Percentiles rank a stretch among this genome's conserved stretches.
Evolutionary conservation across 768 basidiomycete species (phyloP).

Genomic region (Auriscalpium microsporum): DNA sequence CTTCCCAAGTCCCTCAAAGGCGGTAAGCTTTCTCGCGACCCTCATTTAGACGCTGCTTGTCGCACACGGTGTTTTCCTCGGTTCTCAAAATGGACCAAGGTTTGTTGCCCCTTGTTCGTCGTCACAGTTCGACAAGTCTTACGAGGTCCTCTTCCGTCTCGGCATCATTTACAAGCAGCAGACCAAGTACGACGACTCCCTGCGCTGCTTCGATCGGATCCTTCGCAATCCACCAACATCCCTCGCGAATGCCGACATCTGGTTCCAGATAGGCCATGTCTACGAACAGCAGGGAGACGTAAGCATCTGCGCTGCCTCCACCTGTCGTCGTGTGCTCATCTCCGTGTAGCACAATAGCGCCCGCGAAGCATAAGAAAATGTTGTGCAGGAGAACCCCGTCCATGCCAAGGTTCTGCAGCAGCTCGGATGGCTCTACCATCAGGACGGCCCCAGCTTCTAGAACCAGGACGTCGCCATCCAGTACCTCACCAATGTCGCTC

Average conservation of each 20-base stretch:
- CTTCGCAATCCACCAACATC: neutral
- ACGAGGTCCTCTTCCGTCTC: conserved; percentile 95
- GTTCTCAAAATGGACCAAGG: conserved; percentile 97
- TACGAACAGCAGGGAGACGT: conserved; percentile 97
- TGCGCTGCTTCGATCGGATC: conserved; percentile 21
- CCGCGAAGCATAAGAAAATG: conserved; percentile 95
- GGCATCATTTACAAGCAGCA: conserved; percentile 99
- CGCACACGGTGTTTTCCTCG: conserved; percentile 90
- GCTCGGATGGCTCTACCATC: conserved; percentile 96
- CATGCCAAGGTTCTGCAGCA: conserved; percentile 98
- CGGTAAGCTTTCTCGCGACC: too few species aligned
- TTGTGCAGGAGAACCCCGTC: conserved; percentile 86
- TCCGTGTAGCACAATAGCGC: conserved; percentile 68
- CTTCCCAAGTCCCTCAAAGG: too few species aligned
- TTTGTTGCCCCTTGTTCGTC: conserved; percentile 30
- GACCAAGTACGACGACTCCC: conserved; percentile 81
- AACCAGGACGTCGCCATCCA: conserved; percentile 92
- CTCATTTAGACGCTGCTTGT: too few species aligned
- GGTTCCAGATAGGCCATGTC: conserved; percentile 99
- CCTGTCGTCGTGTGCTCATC: conserved; percentile 11
- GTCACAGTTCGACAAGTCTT: conserved; percentile 81
- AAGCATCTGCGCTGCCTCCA: conserved; percentile 20
- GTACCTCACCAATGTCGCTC: conserved; percentile 85
- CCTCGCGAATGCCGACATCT: conserved; percentile 96
- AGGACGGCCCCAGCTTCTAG: conserved; percentile 89